Base-by-base conservation (phyloP, 768 basidiomycete genomes). In the Exidia glandulosa region DNA sequence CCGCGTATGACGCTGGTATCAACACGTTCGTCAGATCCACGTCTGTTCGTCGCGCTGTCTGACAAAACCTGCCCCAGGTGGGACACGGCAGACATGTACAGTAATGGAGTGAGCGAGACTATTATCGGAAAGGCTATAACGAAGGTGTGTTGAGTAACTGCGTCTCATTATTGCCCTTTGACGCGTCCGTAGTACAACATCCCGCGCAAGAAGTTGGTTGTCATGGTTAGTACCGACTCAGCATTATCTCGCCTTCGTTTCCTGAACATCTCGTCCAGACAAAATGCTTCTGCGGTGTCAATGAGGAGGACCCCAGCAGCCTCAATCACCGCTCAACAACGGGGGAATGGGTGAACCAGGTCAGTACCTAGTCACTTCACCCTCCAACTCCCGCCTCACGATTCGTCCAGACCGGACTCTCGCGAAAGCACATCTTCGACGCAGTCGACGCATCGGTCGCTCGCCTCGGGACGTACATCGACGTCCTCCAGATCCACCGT, bases 81-180 rank as follows among this genome's bases (percentile, higher is more conserved):
- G n/a, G n/a, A n/a, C n/a, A 54, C 50, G 7, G 50, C 50, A 13
- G 30, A 54, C 27, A 25, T 54, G 12, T 54, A 54, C 50, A 54
- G 50, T 14, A 13, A 45, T 23, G 41, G 41, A 23, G 5, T 45
- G 1, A 45, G 41, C 0, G 89, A 90, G 67, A 66, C 79, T 50
- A 77, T 88, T 57, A 74, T 88, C 23, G 88, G 88, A 12, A 84
- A 86, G 64, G 86, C 82, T 2, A 83, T 91, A 72, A 86, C 85
- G 65, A 66, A 81, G n/a, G n/a, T n/a, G n/a, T n/a, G n/a, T n/a
- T n/a, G n/a, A n/a, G n/a, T n/a, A n/a, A n/a, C n/a, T n/a, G n/a
- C n/a, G n/a, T n/a, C n/a, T n/a, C n/a, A n/a, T n/a, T n/a, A n/a
- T n/a, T n/a, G n/a, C n/a, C n/a, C n/a, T n/a, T n/a, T n/a, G n/a